Percentiles rank a stretch among this genome's conserved stretches.
Evolutionary conservation across 345 rosid species (phyloP).

Genomic region (Rhizophora apiculata): DNA sequence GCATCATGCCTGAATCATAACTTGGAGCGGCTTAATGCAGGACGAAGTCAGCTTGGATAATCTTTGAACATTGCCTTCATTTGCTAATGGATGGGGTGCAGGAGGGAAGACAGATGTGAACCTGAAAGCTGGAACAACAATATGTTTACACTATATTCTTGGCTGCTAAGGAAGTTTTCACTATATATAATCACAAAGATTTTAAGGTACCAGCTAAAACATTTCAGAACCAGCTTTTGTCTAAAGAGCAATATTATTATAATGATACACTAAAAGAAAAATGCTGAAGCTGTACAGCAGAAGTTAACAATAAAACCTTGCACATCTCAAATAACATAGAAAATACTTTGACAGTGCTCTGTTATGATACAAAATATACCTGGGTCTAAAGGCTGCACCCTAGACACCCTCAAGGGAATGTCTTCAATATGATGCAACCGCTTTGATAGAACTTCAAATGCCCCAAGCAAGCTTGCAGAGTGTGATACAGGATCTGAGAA

Average conservation of each 20-base stretch:
- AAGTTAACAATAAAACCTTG: neutral
- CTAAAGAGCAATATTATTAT: neutral
- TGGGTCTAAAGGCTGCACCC: constrained; percentile 79
- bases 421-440: constrained; percentile 64
- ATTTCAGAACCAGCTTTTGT: neutral
- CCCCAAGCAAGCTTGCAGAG: constrained; percentile 56
- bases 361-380: constrained; percentile 38
- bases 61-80: constrained; percentile 44
- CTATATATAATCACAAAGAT: neutral
- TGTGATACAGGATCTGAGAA: constrained; percentile 62
- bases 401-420: constrained; percentile 77
- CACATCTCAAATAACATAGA: neutral
- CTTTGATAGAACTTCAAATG: constrained; percentile 71
- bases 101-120: constrained; percentile 87
- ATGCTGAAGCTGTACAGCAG: too few species aligned
- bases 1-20: constrained; percentile 77
- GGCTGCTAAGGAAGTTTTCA: neutral
- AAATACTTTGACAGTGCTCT: neutral
- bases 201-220: neutral
- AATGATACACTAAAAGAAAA: too few species aligned
- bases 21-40: constrained; percentile 75
- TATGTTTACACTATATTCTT: constrained; percentile 13
- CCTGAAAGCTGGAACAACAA: constrained; percentile 69
- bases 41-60: constrained; percentile 44
- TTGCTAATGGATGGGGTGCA: constrained; percentile 77